phyloP scores from a whole-genome alignment of 106 monocot species.

The Dendrobium catenatum region DNA sequence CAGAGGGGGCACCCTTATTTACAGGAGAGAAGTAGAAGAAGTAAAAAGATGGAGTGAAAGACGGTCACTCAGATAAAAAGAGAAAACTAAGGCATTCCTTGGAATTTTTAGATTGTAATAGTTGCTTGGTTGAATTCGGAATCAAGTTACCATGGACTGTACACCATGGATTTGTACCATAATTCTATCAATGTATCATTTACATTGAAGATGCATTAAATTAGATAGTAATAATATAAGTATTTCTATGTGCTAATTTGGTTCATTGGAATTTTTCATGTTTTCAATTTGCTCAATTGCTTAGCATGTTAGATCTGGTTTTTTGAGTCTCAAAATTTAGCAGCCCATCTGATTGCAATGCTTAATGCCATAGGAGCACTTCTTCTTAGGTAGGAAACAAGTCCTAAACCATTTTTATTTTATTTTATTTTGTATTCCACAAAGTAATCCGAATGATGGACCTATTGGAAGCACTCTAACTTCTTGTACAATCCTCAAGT shows the following conservation, averaged over 20 bases:
- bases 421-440: too few species aligned
- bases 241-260: not conserved
- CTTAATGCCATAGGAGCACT: too few species aligned
- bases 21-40: conserved; percentile 14
- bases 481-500: too few species aligned
- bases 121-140: not conserved
- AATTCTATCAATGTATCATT: not conserved
- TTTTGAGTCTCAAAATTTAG: too few species aligned
- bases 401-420: too few species aligned
- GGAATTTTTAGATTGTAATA: not conserved
- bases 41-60: conserved; percentile 6
- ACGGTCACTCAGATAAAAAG: not conserved
- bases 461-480: too few species aligned
- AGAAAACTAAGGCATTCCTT: not conserved
- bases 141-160: not conserved
- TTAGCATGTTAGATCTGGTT: too few species aligned
- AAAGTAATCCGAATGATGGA: too few species aligned
- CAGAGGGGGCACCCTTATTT: conserved; percentile 26
- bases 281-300: too few species aligned
- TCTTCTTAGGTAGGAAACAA: too few species aligned
- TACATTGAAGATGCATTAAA: not conserved
- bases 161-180: not conserved
- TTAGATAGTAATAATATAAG: not conserved
- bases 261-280: not conserved
- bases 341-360: too few species aligned